Conservation (phyloP, 345 rosid genomes). For the Erodium maritimum region DNA sequence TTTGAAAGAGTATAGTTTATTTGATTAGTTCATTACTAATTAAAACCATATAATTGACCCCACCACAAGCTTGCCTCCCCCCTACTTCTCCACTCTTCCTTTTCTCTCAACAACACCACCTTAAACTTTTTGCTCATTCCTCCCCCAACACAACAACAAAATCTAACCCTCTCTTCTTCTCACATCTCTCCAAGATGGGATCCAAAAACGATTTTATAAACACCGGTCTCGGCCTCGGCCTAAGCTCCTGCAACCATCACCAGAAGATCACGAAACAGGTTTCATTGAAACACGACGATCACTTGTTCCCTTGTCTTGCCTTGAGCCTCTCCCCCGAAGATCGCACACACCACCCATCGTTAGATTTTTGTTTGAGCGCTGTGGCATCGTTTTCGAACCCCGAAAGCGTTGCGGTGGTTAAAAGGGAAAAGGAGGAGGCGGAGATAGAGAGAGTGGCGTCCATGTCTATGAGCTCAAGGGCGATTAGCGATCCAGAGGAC, state of each 20-base stretch:
- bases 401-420: constrained; percentile 21
- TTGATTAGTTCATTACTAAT: too few relatives aligned
- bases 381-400: constrained; percentile 27
- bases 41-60: too few relatives aligned
- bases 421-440: constrained; percentile 17
- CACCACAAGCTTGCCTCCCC: too few relatives aligned
- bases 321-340: constrained; percentile 21
- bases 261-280: constrained; percentile 14
- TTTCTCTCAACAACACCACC: too few relatives aligned
- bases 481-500: constrained; percentile 24
- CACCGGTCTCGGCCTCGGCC: constrained; percentile 24
- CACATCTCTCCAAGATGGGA: too few relatives aligned
- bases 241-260: constrained; percentile 15
- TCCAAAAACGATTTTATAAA: constrained; percentile 11
- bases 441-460: constrained; percentile 21
- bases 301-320: constrained; percentile 26
- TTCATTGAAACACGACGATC: constrained; percentile 11
- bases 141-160: too few relatives aligned
- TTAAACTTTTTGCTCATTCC: too few relatives aligned
- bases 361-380: constrained; percentile 17
- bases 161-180: too few relatives aligned
- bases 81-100: too few relatives aligned
- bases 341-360: constrained; percentile 10
- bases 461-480: constrained; percentile 13
- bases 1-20: too few relatives aligned